Base-by-base conservation (phyloP, 176 grass and related monocot species). In the Triticum monococcum region DNA sequence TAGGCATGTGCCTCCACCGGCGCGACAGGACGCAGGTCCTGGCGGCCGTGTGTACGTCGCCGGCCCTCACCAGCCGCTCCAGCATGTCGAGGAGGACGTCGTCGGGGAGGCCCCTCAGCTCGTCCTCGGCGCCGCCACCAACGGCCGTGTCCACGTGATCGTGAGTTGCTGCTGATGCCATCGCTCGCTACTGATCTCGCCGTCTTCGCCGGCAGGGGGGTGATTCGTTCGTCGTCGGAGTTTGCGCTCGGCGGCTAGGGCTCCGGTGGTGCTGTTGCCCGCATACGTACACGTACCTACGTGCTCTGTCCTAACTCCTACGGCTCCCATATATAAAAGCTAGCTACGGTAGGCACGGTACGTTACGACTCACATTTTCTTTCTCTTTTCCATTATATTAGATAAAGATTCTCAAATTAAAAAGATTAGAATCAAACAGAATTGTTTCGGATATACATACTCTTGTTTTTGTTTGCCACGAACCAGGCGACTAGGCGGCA, bases 41-140 rank as follows among this genome's bases (percentile, higher is more conserved):
- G 72, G 25, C 72, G 13, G 45, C 45, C 14, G 72, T 76, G 41
- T 31, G 28, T 45, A 76, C 72, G 45, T 76, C 72, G 8, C 72
- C 72, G 25, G 45, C 43, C 16, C 5, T 20, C 14, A 76, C 72
- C 45, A 76, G 16, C 43, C 72, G 24, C 43, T 76, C 24, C 45
- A 76, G 14, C 8, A 76, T 31, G 45, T 31, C 45, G 25, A 76
- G 72, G 43, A 76, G 72, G 72, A 76, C 72, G 45, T 76, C 72
- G 72, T 76, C 72, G 72, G 25, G 72, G 0, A 76, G 72, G 24
- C 14, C 45, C 24, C 43, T 76, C 43, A 76, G 72, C 8, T 8
- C 43, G 43, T 75, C 72, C 13, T 75, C 23, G 23, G 28, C 72
- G 24, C 25, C 24, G 23, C 26, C 43, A 13, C 8, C 45, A 4